Evolutionary conservation across 257 asterid genomes (phyloP), one percentile per base, ranked within the genome.

Genomic region (Solanum acaule): DNA sequence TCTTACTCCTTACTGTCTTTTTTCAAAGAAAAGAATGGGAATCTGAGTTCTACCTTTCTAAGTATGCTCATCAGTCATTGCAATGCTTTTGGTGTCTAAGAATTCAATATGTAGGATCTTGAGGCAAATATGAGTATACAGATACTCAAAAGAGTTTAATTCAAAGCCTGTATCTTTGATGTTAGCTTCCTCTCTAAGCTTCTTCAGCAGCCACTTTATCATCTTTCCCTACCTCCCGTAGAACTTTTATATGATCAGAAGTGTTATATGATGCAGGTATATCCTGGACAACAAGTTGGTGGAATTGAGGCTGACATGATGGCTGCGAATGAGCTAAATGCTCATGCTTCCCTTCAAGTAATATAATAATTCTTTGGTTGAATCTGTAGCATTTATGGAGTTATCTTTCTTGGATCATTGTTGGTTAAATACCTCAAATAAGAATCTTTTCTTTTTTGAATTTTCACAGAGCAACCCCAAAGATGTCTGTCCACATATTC

Each of bases 221-320:
- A 1, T 29, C 72, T 82, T 44, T 13, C 31, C 73, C 34, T 38
- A 6, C 70, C 40, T 73, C 79, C 29, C 27, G 6, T 84, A 29
- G 25, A 76, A 25, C 59, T 81, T 63, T 68, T 31, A 78, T 29
- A 42, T 79, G 82, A 52, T 67, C 29, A 3, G 70, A 78, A 84
- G 86, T 83, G 81, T 87, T 25, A 23, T 81, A 29, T 87, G 65
- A 38, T 92, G 93, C 92, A 96, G 99, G 99, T 96, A 42, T 96
- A 96, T 92, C 99, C 98, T 22, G 99, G 99, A 88, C 92, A 95
- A 89, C 97, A 93, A 94, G 94, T 96, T 91, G 99, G 98, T 63
- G 98, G 99, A 61, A 35, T 49, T 29, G 98, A 95, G 91, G 96
- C 99, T 42, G 99, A 96, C 87, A 78, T 90, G 92, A 94, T 96